Evolutionary conservation across 1,139 yeast genomes (phyloP), one percentile per base, ranked within the genome.

Genomic region (Suhomyces terraborum): DNA sequence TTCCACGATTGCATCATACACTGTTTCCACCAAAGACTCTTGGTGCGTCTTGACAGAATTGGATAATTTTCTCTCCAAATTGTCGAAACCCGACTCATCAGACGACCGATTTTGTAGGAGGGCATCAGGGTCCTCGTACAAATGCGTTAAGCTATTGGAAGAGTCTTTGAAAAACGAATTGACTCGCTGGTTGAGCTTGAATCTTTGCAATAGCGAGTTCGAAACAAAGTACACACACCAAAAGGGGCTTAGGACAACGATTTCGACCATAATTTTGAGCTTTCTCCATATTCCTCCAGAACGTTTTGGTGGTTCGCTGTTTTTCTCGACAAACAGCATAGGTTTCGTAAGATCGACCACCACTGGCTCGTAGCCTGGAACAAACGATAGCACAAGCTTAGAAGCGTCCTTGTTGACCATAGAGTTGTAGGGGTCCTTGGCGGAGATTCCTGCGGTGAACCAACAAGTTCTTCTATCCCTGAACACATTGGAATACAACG

Each of bases 401-500:
- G 69, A 66, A 16, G 72, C 61, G 38, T 63, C 59, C 35, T 66
- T 66, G 45, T 69, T 68, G 32, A 66, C 54, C 64, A 68, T 59
- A 7, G 73, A 66, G 32, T 63, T 53, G 55, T 75, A 86, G 1
- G 94, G 94, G 54, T 88, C 94, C 16, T 66, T 64, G 8, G 66
- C 55, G 2, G 85, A 77, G 23, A 85, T 84, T 2, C 86, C 85
- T 0, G 95, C 73, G 0, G 95, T 87, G 73, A 85, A 87, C 83
- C 88, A 88, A 22, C 86, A 77, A 4, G 94, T 82, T 50, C 95
- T 75, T 51, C 80, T 82, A 62, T 88, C 96, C 50, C 87, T 85
- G 45, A 84, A 75, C 30, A 84, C 74, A 59, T 88, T 88, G 4
- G 93, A 85, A 56, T 88, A 88, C 41, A 87, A 61, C 1, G 81